A percentile compares a stretch with the other conserved stretches of the same genome.
phyloP scores from a whole-genome alignment of 768 basidiomycete genomes.

The Leccinum longicurvipes region DNA sequence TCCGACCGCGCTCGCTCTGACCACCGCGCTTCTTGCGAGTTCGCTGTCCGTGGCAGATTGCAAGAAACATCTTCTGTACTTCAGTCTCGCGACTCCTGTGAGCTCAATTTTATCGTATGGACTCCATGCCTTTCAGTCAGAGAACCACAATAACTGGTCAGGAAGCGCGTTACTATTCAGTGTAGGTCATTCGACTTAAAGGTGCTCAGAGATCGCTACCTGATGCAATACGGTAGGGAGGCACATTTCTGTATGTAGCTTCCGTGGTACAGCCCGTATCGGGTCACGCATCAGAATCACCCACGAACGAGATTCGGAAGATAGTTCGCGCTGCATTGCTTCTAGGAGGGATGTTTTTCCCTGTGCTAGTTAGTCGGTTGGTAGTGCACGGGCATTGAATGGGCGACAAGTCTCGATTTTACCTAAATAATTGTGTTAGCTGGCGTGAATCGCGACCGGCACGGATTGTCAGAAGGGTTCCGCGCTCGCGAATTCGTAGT shows the following conservation, averaged over 20 bases:
- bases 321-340: constrained; percentile 50
- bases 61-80: constrained; percentile 70
- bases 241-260: constrained; percentile 93
- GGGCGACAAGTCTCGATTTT: not conserved
- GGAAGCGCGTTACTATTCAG: constrained; percentile 82
- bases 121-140: constrained; percentile 49
- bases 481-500: constrained; percentile 2
- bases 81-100: constrained; percentile 81
- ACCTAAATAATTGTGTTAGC: not conserved
- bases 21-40: constrained; percentile 77
- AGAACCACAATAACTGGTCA: constrained; percentile 49
- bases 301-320: constrained; percentile 43
- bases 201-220: not conserved
- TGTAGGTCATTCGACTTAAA: constrained; percentile 44
- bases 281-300: constrained; percentile 35
- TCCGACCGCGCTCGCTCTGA: constrained; percentile 87
- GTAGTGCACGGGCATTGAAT: constrained; percentile 57
- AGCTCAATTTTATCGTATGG: constrained; percentile 77
- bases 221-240: constrained; percentile 52
- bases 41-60: constrained; percentile 67
- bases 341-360: constrained; percentile 67
- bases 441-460: not conserved
- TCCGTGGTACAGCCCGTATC: constrained; percentile 82
- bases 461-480: not conserved
- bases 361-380: constrained; percentile 55